A percentile compares a stretch with the other conserved stretches of the same genome.
These are phyloP conservation scores for Penicillium carneum DNA, from an alignment of 2,329 filamentous ascomycete species.

Conservation along the genomic window DNA sequence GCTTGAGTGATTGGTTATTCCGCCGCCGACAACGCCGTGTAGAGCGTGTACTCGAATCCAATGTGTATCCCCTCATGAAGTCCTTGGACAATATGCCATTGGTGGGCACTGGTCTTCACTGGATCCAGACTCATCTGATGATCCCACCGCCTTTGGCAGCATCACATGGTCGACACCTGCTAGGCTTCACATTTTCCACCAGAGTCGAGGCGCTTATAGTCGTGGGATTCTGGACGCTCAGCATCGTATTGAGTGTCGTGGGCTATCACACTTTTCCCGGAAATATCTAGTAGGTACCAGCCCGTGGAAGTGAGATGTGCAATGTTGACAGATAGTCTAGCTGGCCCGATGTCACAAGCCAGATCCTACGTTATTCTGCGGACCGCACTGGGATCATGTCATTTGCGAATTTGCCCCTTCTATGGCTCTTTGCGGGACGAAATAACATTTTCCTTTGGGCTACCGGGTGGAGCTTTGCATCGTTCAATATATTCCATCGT, in stretches of 20 bases:
- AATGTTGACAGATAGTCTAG: constrained; percentile 29
- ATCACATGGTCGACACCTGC: constrained; percentile 49
- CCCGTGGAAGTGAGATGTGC: not conserved
- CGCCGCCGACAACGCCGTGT: constrained; percentile 17
- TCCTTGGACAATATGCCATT: constrained; percentile 3
- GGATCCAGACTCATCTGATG: constrained; percentile 51
- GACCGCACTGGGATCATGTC: constrained; percentile 71
- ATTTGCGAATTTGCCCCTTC: constrained; percentile 67
- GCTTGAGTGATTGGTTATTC: constrained; percentile 36
- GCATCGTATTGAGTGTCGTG: constrained; percentile 53
- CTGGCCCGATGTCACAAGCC: constrained; percentile 42
- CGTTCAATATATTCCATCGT: constrained; percentile 72
- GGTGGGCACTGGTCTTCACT: constrained; percentile 34
- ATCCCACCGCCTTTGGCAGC: constrained; percentile 55
- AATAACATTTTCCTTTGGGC: constrained; percentile 72
- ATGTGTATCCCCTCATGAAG: constrained; percentile 14
- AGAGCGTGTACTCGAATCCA: constrained; percentile 1
- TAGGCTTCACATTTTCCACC: constrained; percentile 58
- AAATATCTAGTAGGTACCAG: constrained; percentile 57
- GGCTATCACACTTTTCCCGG: constrained; percentile 55
- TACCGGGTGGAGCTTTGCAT: constrained; percentile 73
- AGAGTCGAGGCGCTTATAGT: constrained; percentile 58
- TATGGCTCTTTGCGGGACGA: constrained; percentile 72
- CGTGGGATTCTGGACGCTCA: constrained; percentile 55
- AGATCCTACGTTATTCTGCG: constrained; percentile 64